phyloP scores from a whole-genome alignment of 805 yeast species.

The Monosporozyma siamensis region DNA sequence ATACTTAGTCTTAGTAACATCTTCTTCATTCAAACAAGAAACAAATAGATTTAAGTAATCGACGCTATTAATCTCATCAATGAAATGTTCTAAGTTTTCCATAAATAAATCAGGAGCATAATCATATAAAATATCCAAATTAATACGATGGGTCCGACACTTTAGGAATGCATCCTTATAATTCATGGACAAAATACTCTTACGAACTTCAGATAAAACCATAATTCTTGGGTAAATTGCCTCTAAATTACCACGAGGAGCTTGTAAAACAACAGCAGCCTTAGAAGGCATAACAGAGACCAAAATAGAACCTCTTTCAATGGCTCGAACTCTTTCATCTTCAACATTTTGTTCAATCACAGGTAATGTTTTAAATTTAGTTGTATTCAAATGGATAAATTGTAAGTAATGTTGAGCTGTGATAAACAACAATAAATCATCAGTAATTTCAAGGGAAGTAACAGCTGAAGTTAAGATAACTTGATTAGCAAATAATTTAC shows the following conservation, averaged over 20 bases:
- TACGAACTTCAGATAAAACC: conserved; percentile 77
- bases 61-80: conserved; percentile 58
- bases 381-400: conserved; percentile 58
- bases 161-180: conserved; percentile 69
- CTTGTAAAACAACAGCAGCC: conserved; percentile 77
- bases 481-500: conserved; percentile 61
- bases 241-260: conserved; percentile 93
- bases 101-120: conserved; percentile 66
- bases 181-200: conserved; percentile 45
- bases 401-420: conserved; percentile 80
- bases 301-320: conserved; percentile 86
- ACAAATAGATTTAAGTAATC: conserved; percentile 81
- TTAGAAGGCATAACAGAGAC: conserved; percentile 75
- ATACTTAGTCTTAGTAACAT: conserved; percentile 75
- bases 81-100: conserved; percentile 53
- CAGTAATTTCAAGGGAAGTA: conserved; percentile 71
- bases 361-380: conserved; percentile 33
- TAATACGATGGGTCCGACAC: conserved; percentile 87
- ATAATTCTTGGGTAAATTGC: conserved; percentile 88
- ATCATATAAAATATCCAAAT: conserved; percentile 82
- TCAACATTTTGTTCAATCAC: conserved; percentile 31
- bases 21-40: conserved; percentile 77
- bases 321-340: conserved; percentile 80
- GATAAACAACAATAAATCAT: conserved; percentile 65
- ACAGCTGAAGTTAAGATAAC: conserved; percentile 59